phyloP scores from a whole-genome alignment of 495 filamentous ascomycete genomes.

The Corynascus novoguineensis region DNA sequence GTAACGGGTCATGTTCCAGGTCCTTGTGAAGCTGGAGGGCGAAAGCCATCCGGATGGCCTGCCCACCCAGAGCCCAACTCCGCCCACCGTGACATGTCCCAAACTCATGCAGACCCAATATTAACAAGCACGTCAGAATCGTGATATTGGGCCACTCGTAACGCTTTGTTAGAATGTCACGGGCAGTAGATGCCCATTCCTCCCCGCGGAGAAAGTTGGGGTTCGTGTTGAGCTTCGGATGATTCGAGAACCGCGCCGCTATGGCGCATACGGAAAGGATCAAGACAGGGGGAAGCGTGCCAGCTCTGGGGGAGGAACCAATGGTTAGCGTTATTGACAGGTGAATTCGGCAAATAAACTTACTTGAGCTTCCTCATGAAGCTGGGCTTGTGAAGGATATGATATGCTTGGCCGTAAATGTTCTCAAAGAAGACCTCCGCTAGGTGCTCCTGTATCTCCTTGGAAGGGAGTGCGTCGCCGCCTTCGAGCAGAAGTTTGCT shows the following conservation, averaged over 20 bases:
- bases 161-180: constrained; percentile 74
- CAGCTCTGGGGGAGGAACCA: constrained; percentile 35
- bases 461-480: constrained; percentile 72
- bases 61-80: constrained; percentile 91
- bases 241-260: constrained; percentile 89
- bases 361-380: constrained; percentile 82
- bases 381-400: constrained; percentile 93
- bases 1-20: constrained; percentile 76
- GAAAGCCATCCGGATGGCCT: constrained; percentile 95
- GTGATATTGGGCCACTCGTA: constrained; percentile 97
- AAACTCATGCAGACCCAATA: constrained; percentile 90
- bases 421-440: constrained; percentile 95
- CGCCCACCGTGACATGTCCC: constrained; percentile 94
- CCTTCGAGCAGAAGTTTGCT: constrained; percentile 71
- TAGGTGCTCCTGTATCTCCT: constrained; percentile 90
- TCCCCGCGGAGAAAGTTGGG: constrained; percentile 89
- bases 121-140: constrained; percentile 78
- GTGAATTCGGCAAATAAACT: constrained; percentile 19
- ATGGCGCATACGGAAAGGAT: constrained; percentile 89
- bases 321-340: constrained; percentile 22
- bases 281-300: constrained; percentile 70
- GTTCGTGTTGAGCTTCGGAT: constrained; percentile 75
- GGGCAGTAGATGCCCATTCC: constrained; percentile 77
- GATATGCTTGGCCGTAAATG: constrained; percentile 91
- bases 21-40: constrained; percentile 91